Conservation (phyloP, 306 rosid genomes). For the Inga laurina region DNA sequence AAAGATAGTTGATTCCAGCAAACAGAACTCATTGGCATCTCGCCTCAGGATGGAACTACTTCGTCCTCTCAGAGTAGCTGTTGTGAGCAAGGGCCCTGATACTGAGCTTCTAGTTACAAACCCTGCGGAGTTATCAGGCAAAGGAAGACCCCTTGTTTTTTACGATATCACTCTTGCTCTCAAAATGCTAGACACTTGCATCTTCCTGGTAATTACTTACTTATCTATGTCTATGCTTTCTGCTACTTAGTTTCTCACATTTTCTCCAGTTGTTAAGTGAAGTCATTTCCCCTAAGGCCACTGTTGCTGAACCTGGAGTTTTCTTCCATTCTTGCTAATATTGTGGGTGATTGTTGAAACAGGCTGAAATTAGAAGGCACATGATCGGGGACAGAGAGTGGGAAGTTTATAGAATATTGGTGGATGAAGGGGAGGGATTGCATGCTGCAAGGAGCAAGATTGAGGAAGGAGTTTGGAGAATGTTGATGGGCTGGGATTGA, state of each 20-base stretch:
- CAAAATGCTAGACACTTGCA: slow-evolving; percentile 65
- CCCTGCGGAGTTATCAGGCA: slow-evolving; percentile 89
- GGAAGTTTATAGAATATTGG: slow-evolving; percentile 91
- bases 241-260: not conserved
- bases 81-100: slow-evolving; percentile 85
- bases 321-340: slow-evolving; percentile 11
- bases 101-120: slow-evolving; percentile 86
- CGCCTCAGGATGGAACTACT: slow-evolving; percentile 72
- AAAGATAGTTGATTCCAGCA: slow-evolving; percentile 79
- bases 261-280: not conserved
- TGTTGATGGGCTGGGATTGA: slow-evolving; percentile 97
- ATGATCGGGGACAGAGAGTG: slow-evolving; percentile 77
- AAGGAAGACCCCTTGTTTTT: slow-evolving; percentile 93
- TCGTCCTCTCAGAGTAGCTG: slow-evolving; percentile 87
- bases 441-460: slow-evolving; percentile 59
- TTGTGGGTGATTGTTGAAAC: slow-evolving; percentile 27
- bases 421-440: slow-evolving; percentile 76
- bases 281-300: not conserved
- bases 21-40: slow-evolving; percentile 66
- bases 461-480: slow-evolving; percentile 81
- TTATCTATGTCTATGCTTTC: slow-evolving; percentile 26
- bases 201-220: slow-evolving; percentile 74
- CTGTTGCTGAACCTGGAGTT: not conserved
- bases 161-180: slow-evolving; percentile 87
- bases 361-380: slow-evolving; percentile 88